phyloP scores from a whole-genome alignment of 805 yeast species.

The Blastobotrys attinorum region DNA sequence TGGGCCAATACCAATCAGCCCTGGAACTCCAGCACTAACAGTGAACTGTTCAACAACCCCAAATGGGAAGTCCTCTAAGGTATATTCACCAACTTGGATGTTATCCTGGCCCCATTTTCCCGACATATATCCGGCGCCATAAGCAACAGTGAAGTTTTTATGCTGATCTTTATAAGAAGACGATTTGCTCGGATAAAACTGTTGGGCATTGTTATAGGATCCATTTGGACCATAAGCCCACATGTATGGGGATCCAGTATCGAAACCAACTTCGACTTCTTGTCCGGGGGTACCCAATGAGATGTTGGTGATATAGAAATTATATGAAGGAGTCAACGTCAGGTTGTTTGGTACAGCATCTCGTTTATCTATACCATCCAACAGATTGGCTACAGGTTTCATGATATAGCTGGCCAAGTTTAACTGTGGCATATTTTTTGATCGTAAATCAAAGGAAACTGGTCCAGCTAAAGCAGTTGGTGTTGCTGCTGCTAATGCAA shows the following conservation, averaged over 20 bases:
- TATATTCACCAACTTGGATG: constrained; percentile 17
- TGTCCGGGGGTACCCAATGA: constrained; percentile 39
- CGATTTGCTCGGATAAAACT: constrained; percentile 22
- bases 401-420: neutral
- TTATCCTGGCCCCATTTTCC: constrained; percentile 28
- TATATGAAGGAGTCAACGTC: constrained; percentile 24
- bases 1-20: constrained; percentile 38
- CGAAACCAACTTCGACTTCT: constrained; percentile 35
- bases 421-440: neutral
- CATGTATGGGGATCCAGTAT: constrained; percentile 44
- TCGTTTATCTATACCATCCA: neutral
- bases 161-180: constrained; percentile 28
- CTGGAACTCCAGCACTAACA: constrained; percentile 52
- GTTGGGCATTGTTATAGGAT: constrained; percentile 22
- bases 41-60: constrained; percentile 22
- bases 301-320: constrained; percentile 30
- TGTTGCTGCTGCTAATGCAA: too few relatives aligned
- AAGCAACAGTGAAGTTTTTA: constrained; percentile 33
- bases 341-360: constrained; percentile 9
- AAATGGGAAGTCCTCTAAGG: constrained; percentile 20
- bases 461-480: neutral
- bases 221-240: constrained; percentile 37
- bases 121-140: constrained; percentile 29
- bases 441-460: neutral
- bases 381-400: neutral